phyloP scores from a whole-genome alignment of 225 moss, liverwort and hornwort genomes.

The Anthoceros angustus region DNA sequence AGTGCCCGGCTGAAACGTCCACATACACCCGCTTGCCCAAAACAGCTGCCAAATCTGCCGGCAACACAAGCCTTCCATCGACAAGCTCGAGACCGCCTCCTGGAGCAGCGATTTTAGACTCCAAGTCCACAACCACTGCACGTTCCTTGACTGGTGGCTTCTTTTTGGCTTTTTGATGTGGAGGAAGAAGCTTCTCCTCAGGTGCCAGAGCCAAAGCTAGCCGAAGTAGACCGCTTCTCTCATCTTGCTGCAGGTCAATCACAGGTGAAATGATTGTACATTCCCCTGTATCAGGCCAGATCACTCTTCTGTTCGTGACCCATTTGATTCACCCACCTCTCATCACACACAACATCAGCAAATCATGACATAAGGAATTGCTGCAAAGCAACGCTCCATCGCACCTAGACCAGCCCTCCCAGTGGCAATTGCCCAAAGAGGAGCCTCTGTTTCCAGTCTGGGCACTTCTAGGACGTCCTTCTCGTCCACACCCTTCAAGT shows the following conservation, averaged over 20 bases:
- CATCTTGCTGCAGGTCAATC: slow-evolving; percentile 65
- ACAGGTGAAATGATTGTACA: slow-evolving; percentile 53
- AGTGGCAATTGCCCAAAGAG: slow-evolving; percentile 62
- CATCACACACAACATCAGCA: slow-evolving; percentile 17
- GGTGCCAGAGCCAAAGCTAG: slow-evolving; percentile 59
- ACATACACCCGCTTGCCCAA: slow-evolving; percentile 51
- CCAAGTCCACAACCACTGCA: slow-evolving; percentile 30
- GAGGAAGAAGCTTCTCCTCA: slow-evolving; percentile 39
- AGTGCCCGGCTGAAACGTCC: slow-evolving; percentile 37
- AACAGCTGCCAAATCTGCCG: slow-evolving; percentile 56
- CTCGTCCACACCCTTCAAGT: slow-evolving; percentile 57
- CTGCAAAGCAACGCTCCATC: slow-evolving; percentile 6
- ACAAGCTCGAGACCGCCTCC: slow-evolving; percentile 53
- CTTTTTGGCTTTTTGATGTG: slow-evolving; percentile 17
- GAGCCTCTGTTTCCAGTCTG: slow-evolving; percentile 54
- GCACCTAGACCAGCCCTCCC: slow-evolving; percentile 65
- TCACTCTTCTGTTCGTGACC: slow-evolving; percentile 22
- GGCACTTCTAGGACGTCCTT: slow-evolving; percentile 42
- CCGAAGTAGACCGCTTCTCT: slow-evolving; percentile 40
- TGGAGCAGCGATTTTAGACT: slow-evolving; percentile 37
- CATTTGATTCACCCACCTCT: slow-evolving; percentile 16
- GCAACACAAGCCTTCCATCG: slow-evolving; percentile 49
- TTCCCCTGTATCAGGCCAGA: slow-evolving; percentile 60
- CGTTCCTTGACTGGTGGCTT: slow-evolving; percentile 27
- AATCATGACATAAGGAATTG: not conserved